Evolutionary conservation across 257 asterid genomes (phyloP).

Genomic region (Ehretia macrophylla): DNA sequence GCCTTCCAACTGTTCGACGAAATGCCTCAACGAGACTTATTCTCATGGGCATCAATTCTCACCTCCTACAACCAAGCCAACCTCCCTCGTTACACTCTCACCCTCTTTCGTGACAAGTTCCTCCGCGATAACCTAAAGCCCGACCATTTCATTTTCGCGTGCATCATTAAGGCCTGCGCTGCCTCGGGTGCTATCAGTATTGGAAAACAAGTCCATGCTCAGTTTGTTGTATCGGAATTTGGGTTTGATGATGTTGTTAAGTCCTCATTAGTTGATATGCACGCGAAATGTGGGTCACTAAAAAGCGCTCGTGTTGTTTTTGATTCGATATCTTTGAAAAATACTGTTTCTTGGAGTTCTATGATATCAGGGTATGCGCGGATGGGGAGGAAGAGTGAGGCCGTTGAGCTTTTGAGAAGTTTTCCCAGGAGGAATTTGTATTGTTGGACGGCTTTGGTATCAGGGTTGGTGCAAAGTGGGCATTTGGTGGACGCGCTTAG

Average conservation of each 20-base stretch:
- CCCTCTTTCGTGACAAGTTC: slow-evolving; percentile 32
- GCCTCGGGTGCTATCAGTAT: slow-evolving; percentile 28
- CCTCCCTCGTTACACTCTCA: slow-evolving; percentile 31
- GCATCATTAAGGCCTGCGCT: slow-evolving; percentile 64
- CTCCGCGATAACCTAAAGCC: slow-evolving; percentile 38
- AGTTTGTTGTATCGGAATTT: slow-evolving; percentile 43
- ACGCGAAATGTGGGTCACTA: slow-evolving; percentile 62
- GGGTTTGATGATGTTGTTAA: slow-evolving; percentile 62
- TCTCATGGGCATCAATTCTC: slow-evolving; percentile 80
- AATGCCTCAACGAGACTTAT: slow-evolving; percentile 64
- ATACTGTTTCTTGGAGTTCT: slow-evolving; percentile 62
- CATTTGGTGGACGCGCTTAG: slow-evolving; percentile 39
- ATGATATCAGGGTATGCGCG: slow-evolving; percentile 65
- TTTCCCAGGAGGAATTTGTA: slow-evolving; percentile 40
- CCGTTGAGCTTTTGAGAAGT: slow-evolving; percentile 30
- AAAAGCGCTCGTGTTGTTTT: slow-evolving; percentile 49
- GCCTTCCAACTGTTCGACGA: slow-evolving; percentile 68
- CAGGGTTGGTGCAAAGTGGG: slow-evolving; percentile 68
- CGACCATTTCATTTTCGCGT: slow-evolving; percentile 63
- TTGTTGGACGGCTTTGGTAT: slow-evolving; percentile 67
- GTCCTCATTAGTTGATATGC: slow-evolving; percentile 74
- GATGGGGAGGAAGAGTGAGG: slow-evolving; percentile 57
- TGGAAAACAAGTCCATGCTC: slow-evolving; percentile 70
- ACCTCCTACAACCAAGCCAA: slow-evolving; percentile 60
- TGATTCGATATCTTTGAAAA: slow-evolving; percentile 42